Conservation (phyloP, 139 green algal genomes). For the Volvox africanus region DNA sequence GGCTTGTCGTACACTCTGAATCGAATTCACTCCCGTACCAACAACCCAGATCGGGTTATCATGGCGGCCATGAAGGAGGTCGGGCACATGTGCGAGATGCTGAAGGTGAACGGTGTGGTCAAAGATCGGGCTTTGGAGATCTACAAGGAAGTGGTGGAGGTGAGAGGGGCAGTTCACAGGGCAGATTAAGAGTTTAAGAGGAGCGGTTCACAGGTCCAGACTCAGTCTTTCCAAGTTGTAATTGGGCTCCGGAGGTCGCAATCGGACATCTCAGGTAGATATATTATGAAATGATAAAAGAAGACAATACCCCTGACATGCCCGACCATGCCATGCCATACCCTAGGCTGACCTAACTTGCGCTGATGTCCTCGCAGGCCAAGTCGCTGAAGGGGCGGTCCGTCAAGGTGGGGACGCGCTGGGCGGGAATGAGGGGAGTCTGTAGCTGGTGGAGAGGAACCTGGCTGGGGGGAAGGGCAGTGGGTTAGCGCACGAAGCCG, state of each 20-base stretch:
- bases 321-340: too few relatives aligned
- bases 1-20: constrained; percentile 59
- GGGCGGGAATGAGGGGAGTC: background rate
- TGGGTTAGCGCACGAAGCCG: too few relatives aligned
- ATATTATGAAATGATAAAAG: too few relatives aligned
- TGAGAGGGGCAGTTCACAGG: background rate
- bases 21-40: constrained; percentile 66
- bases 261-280: too few relatives aligned
- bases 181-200: too few relatives aligned
- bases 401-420: constrained; percentile 13
- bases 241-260: too few relatives aligned
- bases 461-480: too few relatives aligned
- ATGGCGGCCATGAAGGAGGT: constrained; percentile 71
- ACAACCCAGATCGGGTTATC: constrained; percentile 71
- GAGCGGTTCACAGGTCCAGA: too few relatives aligned
- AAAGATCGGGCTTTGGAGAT: constrained; percentile 79
- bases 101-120: constrained; percentile 58
- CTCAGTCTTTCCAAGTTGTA: too few relatives aligned
- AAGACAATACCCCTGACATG: too few relatives aligned
- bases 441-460: too few relatives aligned
- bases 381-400: constrained; percentile 37
- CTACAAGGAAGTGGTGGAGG: constrained; percentile 68
- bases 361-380: constrained; percentile 6
- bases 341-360: too few relatives aligned
- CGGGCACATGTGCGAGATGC: constrained; percentile 16